Base-by-base conservation (phyloP, 306 rosid genomes). In the Alnus glutinosa region DNA sequence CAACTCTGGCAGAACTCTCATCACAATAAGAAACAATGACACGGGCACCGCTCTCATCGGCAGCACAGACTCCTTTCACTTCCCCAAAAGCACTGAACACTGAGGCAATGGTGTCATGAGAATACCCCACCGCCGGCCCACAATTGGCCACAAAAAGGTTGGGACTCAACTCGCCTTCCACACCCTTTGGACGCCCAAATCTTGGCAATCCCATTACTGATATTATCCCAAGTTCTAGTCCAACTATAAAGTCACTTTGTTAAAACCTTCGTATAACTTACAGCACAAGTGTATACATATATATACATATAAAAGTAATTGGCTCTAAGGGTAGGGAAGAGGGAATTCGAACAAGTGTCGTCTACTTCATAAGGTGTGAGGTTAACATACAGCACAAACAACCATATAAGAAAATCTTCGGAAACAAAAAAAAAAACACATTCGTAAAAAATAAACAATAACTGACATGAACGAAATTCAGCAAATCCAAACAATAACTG, bases 71-170 rank as follows among this genome's bases (percentile, higher is more conserved):
- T 10, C 88, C 94, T 48, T 74, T 79, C 13, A 92, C 79, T n/a
- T 83, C 88, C 30, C 98, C 97, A 78, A 88, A 94, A 49, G 85
- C 75, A 47, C 80, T 18, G 76, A 92, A 94, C 32, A 86, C 93
- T 36, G 85, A 74, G 6, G 88, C 92, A 63, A 94, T 78, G 16
- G 85, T 55, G 34, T 76, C 87, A 54, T 85, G 75, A 36, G 89
- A 85, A 74, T 89, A 71, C 28, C 97, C 98, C 36, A 94, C 92
- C 0, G 93, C 90, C 13, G 91, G 92, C 0, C 98, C 97, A 80
- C 97, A 89, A 78, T 94, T 94, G 2, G 97, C 98, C 18, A 94
- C 93, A 72, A 74, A 94, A 34, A 94, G 92, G 76, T 90, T 89
- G 50, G 94, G 77, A 76, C 94, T 92, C 70, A 71, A 64, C 68